Evolutionary conservation across 1,284 basidiomycete species (phyloP), one percentile per base, ranked within the genome.

Genomic region (Ustilago xerochloae): DNA sequence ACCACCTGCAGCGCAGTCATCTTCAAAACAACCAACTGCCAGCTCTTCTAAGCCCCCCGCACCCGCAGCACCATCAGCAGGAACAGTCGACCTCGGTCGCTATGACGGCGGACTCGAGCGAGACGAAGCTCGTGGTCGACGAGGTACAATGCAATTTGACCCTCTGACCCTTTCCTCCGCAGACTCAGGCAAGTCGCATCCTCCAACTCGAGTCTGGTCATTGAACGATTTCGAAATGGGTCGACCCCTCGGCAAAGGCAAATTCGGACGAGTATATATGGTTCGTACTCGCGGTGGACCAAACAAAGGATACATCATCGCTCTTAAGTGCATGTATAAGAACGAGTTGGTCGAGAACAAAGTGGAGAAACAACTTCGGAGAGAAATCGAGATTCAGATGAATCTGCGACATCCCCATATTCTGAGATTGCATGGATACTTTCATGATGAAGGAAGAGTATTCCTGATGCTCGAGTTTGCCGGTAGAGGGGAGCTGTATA

Each of bases 241-340:
- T 13, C 89, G 94, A 9, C 94, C 94, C 2, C 89, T 99, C 0
- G 97, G 97, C 28, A 98, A 99, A 85, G 97, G 97, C 65, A 98
- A 98, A 86, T 99, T 99, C 79, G 97, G 97, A 0, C 92, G 94
- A 0, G 97, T 99, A 26, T 99, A 99, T 88, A 94, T 99, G 90
- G 94, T 97, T 39, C 90, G 96, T 52, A 99, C 97, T 4, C 94
- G 94, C 82, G 57, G 39, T 5, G 68, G 66, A 4, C 73, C 69
- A 4, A 65, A 63, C 38, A 77, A 77, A 41, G 79, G 79, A 20
- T 99, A 94, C 87, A 97, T 98, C 81, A 90, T 99, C 78, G 97
- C 96, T 9, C 90, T 99, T 85, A 99, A 99, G 86, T 95, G 93
- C 77, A 88, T 98, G 63, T 97, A 97, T 88, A 99, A 99, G 87